Evolutionary conservation across 2,329 filamentous ascomycete genomes (phyloP), one percentile per base, ranked within the genome.

Genomic region (Capronia coronata): DNA sequence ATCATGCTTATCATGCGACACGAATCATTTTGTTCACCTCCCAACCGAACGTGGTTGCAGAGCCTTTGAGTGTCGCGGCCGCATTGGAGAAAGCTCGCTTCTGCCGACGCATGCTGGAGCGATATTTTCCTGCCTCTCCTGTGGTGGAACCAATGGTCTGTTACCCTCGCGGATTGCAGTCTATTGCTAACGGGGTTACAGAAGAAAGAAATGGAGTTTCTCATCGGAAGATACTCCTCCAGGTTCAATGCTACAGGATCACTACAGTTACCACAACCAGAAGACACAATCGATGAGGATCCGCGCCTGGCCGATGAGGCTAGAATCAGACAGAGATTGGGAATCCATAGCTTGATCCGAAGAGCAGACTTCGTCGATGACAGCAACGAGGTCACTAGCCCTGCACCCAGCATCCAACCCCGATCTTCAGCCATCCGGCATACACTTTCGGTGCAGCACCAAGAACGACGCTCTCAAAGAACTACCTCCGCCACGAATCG

Each of bases 311-410:
- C 42, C 19, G 50, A 49, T 29, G 46, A 50, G 35, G 47, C 43
- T n/a, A 49, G 47, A 21, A 48, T 39, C 11, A 30, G 51, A 18
- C 47, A 54, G 18, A 42, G 43, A 43, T 40, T 54, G 5, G 51
- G 47, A 19, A 54, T 54, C 16, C 51, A 54, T 34, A 54, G 51
- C 41, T 47, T 54, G 16, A 48, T 54, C 19, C 47, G 44, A 23
- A 42, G 47, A 44, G 51, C 51, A 16, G 43, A 54, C 27, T 50
- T 54, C 39, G 51, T 50, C 13, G 51, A 54, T 25, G 51, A 49
- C 37, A 49, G 43, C 34, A 49, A 48, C 37, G 47, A 54, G 18
- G 51, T 47, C 29, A 49, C 47, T 9, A 47, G 38, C 18, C 46
- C 43, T 6, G 44, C 51, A 44, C 47, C 32, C 11, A 39, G 23